Percentiles rank a stretch among this genome's conserved stretches.
phyloP scores from a whole-genome alignment of 2,329 filamentous ascomycete genomes.

The Sporothrix curviconia region DNA sequence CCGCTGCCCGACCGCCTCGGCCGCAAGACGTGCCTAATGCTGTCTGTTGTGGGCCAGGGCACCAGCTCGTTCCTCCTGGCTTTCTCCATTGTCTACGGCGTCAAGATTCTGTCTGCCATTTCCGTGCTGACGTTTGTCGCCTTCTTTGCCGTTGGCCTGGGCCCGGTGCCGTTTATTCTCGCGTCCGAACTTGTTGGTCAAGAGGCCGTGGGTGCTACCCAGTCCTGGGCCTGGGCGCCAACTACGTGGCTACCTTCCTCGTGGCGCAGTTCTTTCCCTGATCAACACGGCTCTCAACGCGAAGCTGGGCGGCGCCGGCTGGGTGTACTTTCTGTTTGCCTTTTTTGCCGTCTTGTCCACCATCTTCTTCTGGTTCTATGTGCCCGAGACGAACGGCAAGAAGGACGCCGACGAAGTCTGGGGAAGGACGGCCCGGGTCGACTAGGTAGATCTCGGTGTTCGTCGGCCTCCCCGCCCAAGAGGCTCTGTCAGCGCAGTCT shows the following conservation, averaged over 20 bases:
- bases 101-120: slow-evolving; percentile 71
- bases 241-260: slow-evolving; percentile 84
- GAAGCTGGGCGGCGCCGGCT: slow-evolving; percentile 61
- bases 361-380: slow-evolving; percentile 62
- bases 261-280: slow-evolving; percentile 91
- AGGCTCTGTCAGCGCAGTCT: too few relatives aligned
- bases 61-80: slow-evolving; percentile 69
- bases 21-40: slow-evolving; percentile 75
- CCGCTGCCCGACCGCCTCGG: slow-evolving; percentile 82
- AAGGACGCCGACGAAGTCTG: slow-evolving; percentile 83
- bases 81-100: slow-evolving; percentile 65
- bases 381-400: slow-evolving; percentile 87
- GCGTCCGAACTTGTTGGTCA: slow-evolving; percentile 84
- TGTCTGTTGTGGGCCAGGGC: slow-evolving; percentile 81
- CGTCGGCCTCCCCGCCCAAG: neutral
- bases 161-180: slow-evolving; percentile 91
- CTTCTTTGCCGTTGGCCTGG: slow-evolving; percentile 83
- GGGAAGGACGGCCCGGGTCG: slow-evolving; percentile 56
- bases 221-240: slow-evolving; percentile 84
- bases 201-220: slow-evolving; percentile 84
- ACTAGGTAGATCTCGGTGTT: slow-evolving; percentile 29
- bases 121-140: slow-evolving; percentile 80
- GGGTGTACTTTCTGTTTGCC: slow-evolving; percentile 89
- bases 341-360: slow-evolving; percentile 62
- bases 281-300: slow-evolving; percentile 67